Evolutionary conservation across 495 filamentous ascomycete genomes (phyloP).

Genomic region (Friedmanniomyces endolithicus): DNA sequence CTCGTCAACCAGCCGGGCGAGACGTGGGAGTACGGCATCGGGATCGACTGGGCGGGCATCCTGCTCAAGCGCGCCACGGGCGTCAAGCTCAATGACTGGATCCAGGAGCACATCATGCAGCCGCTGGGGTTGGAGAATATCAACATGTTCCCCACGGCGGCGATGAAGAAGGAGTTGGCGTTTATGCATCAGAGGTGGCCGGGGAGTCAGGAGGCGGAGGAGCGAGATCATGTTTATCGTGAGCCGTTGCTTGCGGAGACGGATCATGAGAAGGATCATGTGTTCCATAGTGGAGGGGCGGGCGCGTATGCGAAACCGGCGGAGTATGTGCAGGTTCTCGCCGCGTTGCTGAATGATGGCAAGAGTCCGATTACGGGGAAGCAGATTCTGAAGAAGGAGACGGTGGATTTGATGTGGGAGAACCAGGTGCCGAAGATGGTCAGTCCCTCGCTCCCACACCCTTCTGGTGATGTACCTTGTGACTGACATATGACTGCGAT

Average conservation of each 20-base stretch:
- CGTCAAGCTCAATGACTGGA: constrained; percentile 42
- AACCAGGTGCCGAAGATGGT: constrained; percentile 43
- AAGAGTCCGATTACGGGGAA: constrained; percentile 34
- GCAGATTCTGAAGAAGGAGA: constrained; percentile 37
- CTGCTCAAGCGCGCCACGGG: constrained; percentile 41
- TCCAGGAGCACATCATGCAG: constrained; percentile 43
- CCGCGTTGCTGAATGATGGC: constrained; percentile 29
- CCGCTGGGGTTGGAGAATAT: constrained; percentile 44
- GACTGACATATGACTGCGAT: background rate
- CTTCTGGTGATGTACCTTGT: background rate
- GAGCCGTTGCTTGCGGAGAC: constrained; percentile 32
- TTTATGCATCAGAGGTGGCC: constrained; percentile 36
- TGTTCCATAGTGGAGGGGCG: constrained; percentile 45
- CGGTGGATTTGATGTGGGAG: constrained; percentile 46
- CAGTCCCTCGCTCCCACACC: background rate
- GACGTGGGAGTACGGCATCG: constrained; percentile 46
- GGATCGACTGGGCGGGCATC: constrained; percentile 36
- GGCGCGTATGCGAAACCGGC: constrained; percentile 42
- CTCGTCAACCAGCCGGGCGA: constrained; percentile 47
- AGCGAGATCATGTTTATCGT: constrained; percentile 39
- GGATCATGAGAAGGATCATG: constrained; percentile 25
- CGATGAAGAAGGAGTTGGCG: constrained; percentile 40
- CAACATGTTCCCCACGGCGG: constrained; percentile 40
- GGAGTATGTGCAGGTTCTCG: constrained; percentile 40
- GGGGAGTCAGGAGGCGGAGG: constrained; percentile 26